Evolutionary conservation across 306 rosid species (phyloP).

Genomic region (Cicer arietinum): DNA sequence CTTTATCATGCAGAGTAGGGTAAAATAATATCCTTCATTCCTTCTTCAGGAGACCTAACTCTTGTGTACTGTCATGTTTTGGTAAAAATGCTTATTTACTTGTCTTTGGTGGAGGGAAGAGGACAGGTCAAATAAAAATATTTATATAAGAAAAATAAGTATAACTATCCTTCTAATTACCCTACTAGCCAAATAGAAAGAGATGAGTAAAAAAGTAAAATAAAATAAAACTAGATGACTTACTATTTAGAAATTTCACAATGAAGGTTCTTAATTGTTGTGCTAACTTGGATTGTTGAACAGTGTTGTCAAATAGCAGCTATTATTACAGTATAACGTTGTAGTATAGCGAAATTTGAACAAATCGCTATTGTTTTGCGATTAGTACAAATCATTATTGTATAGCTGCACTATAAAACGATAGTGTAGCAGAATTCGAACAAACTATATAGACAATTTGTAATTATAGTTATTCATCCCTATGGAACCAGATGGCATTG

Average conservation of each 20-base stretch:
- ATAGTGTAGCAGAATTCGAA: too few relatives aligned
- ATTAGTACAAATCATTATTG: too few relatives aligned
- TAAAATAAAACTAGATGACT: neutral
- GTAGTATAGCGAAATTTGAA: too few relatives aligned
- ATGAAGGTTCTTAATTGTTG: slow-evolving; percentile 13
- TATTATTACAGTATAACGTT: too few relatives aligned
- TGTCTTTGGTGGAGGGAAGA: slow-evolving; percentile 6
- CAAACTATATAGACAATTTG: neutral
- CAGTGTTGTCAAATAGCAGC: too few relatives aligned
- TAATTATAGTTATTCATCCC: neutral
- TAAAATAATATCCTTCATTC: neutral
- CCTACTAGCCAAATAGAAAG: neutral
- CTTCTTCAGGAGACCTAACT: neutral
- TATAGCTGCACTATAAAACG: too few relatives aligned
- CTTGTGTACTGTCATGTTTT: neutral
- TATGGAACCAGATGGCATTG: neutral
- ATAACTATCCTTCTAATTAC: neutral
- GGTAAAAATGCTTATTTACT: neutral
- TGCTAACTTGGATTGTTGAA: neutral
- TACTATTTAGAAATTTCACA: neutral
- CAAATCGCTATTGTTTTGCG: too few relatives aligned
- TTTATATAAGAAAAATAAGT: neutral
- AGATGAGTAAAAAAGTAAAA: neutral
- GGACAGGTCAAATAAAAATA: neutral
- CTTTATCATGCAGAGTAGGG: neutral